Base-by-base conservation (phyloP, 768 basidiomycete species). In the Cubamyces sp. region DNA sequence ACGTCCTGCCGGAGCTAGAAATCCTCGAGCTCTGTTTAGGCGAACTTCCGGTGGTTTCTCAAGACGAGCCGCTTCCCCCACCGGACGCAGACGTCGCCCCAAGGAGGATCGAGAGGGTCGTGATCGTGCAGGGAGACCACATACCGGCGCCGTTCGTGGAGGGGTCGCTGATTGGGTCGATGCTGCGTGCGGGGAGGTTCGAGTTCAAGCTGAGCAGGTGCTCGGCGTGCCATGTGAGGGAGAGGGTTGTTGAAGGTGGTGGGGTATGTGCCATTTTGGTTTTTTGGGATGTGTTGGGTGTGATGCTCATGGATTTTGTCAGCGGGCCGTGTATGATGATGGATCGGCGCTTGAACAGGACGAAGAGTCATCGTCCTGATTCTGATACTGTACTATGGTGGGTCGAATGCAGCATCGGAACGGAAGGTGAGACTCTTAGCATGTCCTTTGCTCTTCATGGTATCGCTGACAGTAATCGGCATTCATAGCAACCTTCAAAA, bases 191-290 rank as follows among this genome's bases (percentile, higher is more conserved):
- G 23, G 18, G 16, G 25, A 30, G 18, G 16, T 57, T 49, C 19
- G 23, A 26, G 21, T 57, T 57, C 56, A 48, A 18, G 47, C 39
- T 49, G 23, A 57, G 56, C 23, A 28, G 21, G 5, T 57, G 56
- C 26, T 48, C 56, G 34, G 56, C 56, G 37, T 57, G 56, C 56
- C 56, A 57, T 41, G 39, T 57, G 15, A 51, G 3, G 5, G 70
- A 68, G 11, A 71, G 72, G 69, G 68, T 70, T n/a, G 65, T 70
- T 3, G 66, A 62, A 7, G 66, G 4, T 25, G 30, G 18, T 23
- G 12, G 39, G 19, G 45, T 30, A 47, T 12, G 34, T 47, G 25
- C 21, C 1, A 19, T n/a, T 14, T 25, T 12, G 25, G 1, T 47
- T 21, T 11, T 45, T 45, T 8, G 2, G n/a, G 43, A 5, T 25